Evolutionary conservation across 148 eudicot species (phyloP), one percentile per base, ranked within the genome.

Genomic region (Drosera capensis): DNA sequence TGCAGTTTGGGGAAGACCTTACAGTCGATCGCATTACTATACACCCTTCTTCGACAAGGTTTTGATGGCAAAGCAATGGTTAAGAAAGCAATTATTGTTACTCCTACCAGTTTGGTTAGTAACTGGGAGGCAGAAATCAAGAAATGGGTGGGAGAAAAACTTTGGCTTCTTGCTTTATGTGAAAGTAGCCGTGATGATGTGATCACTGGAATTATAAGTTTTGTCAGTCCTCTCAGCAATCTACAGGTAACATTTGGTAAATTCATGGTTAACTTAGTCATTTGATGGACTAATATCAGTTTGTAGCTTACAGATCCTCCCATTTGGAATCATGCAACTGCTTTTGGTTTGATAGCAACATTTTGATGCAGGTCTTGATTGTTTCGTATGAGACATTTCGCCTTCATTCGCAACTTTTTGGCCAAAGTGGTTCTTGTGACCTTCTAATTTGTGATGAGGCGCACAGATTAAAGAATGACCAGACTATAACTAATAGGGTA

Each of bases 371-470:
- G 99, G 99, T 92, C 40, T 65, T 92, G 62, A 92, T 92, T 64
- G 79, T 92, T 57, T 92, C 99, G 19, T 92, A 92, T 41, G 99
- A 92, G 71, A 92, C 95, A 59, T 92, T 92, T 42, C 75, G 99
- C 40, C 76, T 92, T 82, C 94, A 92, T 77, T 42, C 95, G 47
- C 60, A 66, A 57, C 85, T 79, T 60, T 92, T 92, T 51, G 68
- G 61, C 56, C 51, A 71, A 43, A 70, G 64, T 51, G 90, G 82
- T 45, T 78, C 94, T 20, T 85, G 95, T 58, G 99, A 92, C 60
- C 94, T 92, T 42, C 83, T 92, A 53, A 81, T 92, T 18, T 92
- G 99, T 55, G 99, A 92, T 67, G 99, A 92, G 67, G 99, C 99
- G 67, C 99, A 92, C 65, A 71, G 99, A 67, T 71, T 92, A 48